Percentiles rank a stretch among this genome's conserved stretches.
These are phyloP conservation scores for Coriolopsis trogii DNA, from an alignment of 1,284 basidiomycete genomes.

Conservation along the genomic window DNA sequence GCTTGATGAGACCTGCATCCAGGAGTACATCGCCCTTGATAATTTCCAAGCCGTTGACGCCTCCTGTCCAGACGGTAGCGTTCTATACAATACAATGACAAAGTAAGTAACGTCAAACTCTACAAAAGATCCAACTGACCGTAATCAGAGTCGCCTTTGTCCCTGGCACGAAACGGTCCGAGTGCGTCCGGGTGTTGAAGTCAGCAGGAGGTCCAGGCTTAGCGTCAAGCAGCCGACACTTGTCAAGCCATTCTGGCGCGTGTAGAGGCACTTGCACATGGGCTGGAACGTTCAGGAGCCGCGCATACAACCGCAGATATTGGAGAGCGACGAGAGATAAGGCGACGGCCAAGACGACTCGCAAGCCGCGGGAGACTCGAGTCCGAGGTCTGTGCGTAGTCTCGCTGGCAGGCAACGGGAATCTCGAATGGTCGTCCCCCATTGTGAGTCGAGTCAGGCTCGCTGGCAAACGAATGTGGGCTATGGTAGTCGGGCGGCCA, in stretches of 20 bases:
- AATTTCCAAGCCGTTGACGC: slow-evolving; percentile 53
- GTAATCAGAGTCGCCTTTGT: slow-evolving; percentile 53
- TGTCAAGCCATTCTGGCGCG: slow-evolving; percentile 34
- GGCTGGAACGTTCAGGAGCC: background rate
- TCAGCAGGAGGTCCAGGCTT: slow-evolving; percentile 46
- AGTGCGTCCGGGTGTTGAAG: slow-evolving; percentile 53
- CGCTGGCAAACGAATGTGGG: too few relatives aligned
- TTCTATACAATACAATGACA: slow-evolving; percentile 39
- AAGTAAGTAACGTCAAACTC: too few relatives aligned
- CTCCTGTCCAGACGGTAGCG: slow-evolving; percentile 68
- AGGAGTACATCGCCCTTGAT: slow-evolving; percentile 55
- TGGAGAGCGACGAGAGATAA: slow-evolving; percentile 4
- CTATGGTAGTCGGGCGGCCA: too few relatives aligned
- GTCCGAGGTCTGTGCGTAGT: background rate
- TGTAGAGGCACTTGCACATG: slow-evolving; percentile 26
- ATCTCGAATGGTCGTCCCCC: background rate
- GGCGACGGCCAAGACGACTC: slow-evolving; percentile 1
- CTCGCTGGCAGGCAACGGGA: background rate
- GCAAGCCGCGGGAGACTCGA: background rate
- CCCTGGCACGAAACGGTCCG: slow-evolving; percentile 70
- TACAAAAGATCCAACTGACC: too few relatives aligned
- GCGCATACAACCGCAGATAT: background rate
- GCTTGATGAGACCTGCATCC: slow-evolving; percentile 57
- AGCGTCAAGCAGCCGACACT: slow-evolving; percentile 42
- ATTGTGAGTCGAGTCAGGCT: background rate